Evolutionary conservation across 805 yeast species (phyloP).

Genomic region (Vanderwaltozyma verrucispora): DNA sequence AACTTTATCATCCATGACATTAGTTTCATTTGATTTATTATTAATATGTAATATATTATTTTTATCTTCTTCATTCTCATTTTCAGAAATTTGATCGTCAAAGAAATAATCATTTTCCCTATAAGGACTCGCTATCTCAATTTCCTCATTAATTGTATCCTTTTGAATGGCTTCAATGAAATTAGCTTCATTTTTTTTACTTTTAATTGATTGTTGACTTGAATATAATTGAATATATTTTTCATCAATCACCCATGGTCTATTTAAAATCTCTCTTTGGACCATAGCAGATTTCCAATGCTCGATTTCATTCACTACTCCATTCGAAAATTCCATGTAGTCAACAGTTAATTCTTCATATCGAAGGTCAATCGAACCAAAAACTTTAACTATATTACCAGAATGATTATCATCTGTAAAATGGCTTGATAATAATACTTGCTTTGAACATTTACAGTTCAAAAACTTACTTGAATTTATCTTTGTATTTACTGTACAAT

Average conservation of each 20-base stretch:
- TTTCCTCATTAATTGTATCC: slow-evolving; percentile 9
- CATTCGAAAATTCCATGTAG: slow-evolving; percentile 13
- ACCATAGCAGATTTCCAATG: slow-evolving; percentile 30
- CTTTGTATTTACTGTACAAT: slow-evolving; percentile 8
- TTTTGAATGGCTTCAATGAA: slow-evolving; percentile 14
- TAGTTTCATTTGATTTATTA: no score
- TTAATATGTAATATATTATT: no score
- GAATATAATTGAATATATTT: not conserved
- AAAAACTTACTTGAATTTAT: slow-evolving; percentile 7
- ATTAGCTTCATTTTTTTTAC: not conserved
- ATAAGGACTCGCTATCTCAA: slow-evolving; percentile 15
- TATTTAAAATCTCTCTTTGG: slow-evolving; percentile 15
- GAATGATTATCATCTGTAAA: slow-evolving; percentile 12
- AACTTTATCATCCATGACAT: no score
- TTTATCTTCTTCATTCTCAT: not conserved
- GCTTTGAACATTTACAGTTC: slow-evolving; percentile 20
- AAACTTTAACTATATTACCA: slow-evolving; percentile 20
- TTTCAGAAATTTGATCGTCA: not conserved
- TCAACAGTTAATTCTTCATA: slow-evolving; percentile 27
- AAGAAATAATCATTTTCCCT: not conserved
- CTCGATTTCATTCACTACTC: slow-evolving; percentile 24
- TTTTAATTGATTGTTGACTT: not conserved
- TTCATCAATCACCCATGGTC: slow-evolving; percentile 29
- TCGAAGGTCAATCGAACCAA: slow-evolving; percentile 18
- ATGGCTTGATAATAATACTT: slow-evolving; percentile 15